A percentile compares a stretch with the other conserved stretches of the same genome.
phyloP scores from a whole-genome alignment of 768 basidiomycete species.

The Termitomyces sp. region DNA sequence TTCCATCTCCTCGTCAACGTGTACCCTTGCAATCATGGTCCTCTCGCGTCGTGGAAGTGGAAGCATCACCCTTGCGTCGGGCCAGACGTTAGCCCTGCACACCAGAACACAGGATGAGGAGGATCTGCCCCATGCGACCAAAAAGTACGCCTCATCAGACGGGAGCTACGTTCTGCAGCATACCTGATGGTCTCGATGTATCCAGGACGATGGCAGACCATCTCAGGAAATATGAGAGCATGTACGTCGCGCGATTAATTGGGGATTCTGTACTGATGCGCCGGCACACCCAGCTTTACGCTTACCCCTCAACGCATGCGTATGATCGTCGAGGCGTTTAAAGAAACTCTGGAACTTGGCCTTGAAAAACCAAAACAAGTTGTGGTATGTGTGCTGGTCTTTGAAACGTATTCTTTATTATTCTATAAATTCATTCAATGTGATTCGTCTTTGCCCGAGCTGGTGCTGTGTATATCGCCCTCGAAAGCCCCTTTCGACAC shows the following conservation, averaged over 20 bases:
- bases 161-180: constrained; percentile 1
- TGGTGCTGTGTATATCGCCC: not conserved
- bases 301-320: constrained; percentile 89
- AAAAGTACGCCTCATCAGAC: constrained; percentile 53
- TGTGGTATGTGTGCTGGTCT: constrained; percentile 61
- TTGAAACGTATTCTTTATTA: not conserved
- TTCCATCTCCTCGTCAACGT: constrained; percentile 1
- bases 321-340: constrained; percentile 96
- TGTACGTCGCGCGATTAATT: constrained; percentile 46
- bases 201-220: constrained; percentile 90
- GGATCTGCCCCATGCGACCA: constrained; percentile 89
- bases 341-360: constrained; percentile 85
- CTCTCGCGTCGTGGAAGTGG: constrained; percentile 76
- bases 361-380: constrained; percentile 77
- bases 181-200: constrained; percentile 10
- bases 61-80: constrained; percentile 64
- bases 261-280: constrained; percentile 6
- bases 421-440: not conserved
- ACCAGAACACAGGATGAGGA: constrained; percentile 86
- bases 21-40: constrained; percentile 39
- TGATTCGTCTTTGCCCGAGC: not conserved
- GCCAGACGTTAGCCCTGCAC: constrained; percentile 80
- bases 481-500: not conserved
- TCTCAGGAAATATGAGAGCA: constrained; percentile 81
- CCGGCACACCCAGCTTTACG: constrained; percentile 53